Base-by-base conservation (phyloP, 2,329 filamentous ascomycete species). In the Ophiostoma tasmaniense region DNA sequence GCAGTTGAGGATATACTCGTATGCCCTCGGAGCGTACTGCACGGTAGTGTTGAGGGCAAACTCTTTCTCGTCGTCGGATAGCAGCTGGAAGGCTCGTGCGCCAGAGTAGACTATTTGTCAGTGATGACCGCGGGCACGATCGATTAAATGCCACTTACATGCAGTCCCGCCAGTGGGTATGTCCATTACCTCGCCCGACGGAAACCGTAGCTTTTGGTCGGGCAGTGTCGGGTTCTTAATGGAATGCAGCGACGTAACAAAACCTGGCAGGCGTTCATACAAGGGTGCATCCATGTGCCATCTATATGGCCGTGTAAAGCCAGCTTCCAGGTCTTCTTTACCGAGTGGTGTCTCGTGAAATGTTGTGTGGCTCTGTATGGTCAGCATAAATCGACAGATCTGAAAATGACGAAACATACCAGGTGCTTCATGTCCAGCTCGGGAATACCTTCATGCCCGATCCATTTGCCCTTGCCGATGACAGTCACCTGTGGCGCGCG, bases 251-350 rank as follows among this genome's bases (percentile, higher is more conserved):
- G 62, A 73, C 72, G 71, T 75, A 73, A 50, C 75, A 69, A 67
- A 78, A 73, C 25, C 75, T 70, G 61, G 80, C 68, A 61, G 77
- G 72, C 69, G 78, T 77, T 30, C 78, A 75, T 67, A 81, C 75
- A 82, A 75, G 1, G 80, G 79, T 8, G 79, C 81, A 70, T 83
- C 81, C n/a, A 82, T 80, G 70, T 83, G 81, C 81, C 81, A 83
- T 33, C 79, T 75, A 64, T 82, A 80, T 70, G 82, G 82, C 22
- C 81, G 79, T 0, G 79, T 81, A 61, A 80, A 76, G 11, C 81
- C 80, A 5, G 74, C 71, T 1, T 76, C 72, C 69, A 81, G 81
- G 4, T 80, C 77, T 1, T 75, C 75, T 6, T 73, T 68, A 0
- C 74, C 68, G 13, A 79, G 76, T 14, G 74, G 72, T 5, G 76